Conservation (phyloP, 1,284 basidiomycete species). For the Cutaneotrichosporon cutaneum region DNA sequence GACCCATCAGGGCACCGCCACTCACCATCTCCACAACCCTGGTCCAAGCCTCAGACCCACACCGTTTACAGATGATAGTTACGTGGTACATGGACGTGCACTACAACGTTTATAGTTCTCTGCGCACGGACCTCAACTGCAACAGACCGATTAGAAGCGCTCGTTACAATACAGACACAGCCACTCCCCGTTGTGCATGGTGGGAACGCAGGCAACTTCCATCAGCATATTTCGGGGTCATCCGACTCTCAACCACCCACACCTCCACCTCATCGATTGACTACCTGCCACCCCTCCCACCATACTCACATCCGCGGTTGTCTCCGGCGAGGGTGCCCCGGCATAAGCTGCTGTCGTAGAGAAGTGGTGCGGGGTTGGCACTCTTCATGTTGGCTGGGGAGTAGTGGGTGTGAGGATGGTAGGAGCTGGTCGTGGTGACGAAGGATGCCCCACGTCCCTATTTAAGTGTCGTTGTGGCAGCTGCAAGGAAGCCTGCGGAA, state of each 20-base stretch:
- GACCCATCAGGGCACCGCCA: neutral
- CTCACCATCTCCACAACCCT: neutral
- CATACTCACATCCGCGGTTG: slow-evolving; percentile 1
- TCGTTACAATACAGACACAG: neutral
- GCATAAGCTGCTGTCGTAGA: neutral
- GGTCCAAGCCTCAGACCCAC: neutral
- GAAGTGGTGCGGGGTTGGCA: neutral
- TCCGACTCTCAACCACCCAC: neutral
- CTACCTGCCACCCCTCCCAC: neutral
- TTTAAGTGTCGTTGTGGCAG: neutral
- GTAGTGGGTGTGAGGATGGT: neutral
- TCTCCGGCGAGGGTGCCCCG: neutral
- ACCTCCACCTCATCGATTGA: neutral
- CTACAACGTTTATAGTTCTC: neutral
- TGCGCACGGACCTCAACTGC: neutral
- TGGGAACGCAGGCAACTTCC: neutral
- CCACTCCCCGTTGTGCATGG: slow-evolving; percentile 5
- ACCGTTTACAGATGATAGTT: neutral
- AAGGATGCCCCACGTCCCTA: neutral
- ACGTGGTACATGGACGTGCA: neutral
- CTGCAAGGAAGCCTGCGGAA: neutral
- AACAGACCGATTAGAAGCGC: neutral
- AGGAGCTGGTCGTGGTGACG: neutral
- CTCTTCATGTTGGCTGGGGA: neutral
- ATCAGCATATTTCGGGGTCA: neutral